Conservation (phyloP, 1,139 yeast genomes). For the Torulaspora pretoriensis region DNA sequence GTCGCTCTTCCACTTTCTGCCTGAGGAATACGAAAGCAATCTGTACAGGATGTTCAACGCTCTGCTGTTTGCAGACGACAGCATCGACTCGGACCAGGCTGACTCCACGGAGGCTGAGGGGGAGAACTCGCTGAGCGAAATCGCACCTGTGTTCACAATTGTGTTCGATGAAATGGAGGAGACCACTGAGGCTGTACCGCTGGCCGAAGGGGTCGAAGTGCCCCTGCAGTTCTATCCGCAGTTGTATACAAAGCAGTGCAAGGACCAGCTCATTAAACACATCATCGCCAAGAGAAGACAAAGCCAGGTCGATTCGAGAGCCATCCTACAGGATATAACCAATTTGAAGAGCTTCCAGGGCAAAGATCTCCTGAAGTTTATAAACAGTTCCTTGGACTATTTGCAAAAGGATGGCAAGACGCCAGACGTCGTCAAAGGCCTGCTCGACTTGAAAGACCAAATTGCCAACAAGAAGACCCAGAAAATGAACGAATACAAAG, state of each 20-base stretch:
- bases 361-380: constrained; percentile 27
- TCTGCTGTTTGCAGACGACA: constrained; percentile 30
- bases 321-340: constrained; percentile 22
- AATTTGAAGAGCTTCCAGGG: constrained; percentile 33
- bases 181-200: constrained; percentile 18
- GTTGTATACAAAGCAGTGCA: constrained; percentile 29
- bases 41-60: constrained; percentile 35
- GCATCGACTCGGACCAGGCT: constrained; percentile 9
- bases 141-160: constrained; percentile 32
- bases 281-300: constrained; percentile 24
- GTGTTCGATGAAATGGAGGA: constrained; percentile 34
- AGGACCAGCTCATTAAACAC: constrained; percentile 28
- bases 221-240: constrained; percentile 36
- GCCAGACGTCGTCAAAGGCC: constrained; percentile 8
- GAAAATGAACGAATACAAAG: constrained; percentile 27
- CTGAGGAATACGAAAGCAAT: constrained; percentile 34
- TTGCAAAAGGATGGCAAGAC: constrained; percentile 18
- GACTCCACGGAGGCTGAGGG: constrained; percentile 6
- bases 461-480: constrained; percentile 19
- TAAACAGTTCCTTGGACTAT: constrained; percentile 30
- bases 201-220: constrained; percentile 30
- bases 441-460: constrained; percentile 21
- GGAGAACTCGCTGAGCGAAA: constrained; percentile 27
- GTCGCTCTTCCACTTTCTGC: constrained; percentile 32
- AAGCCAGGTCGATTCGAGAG: constrained; percentile 21